Percentiles rank a stretch among this genome's conserved stretches.
Evolutionary conservation across 164 flowering plant species (phyloP).

Genomic region (Houttuynia cordata): DNA sequence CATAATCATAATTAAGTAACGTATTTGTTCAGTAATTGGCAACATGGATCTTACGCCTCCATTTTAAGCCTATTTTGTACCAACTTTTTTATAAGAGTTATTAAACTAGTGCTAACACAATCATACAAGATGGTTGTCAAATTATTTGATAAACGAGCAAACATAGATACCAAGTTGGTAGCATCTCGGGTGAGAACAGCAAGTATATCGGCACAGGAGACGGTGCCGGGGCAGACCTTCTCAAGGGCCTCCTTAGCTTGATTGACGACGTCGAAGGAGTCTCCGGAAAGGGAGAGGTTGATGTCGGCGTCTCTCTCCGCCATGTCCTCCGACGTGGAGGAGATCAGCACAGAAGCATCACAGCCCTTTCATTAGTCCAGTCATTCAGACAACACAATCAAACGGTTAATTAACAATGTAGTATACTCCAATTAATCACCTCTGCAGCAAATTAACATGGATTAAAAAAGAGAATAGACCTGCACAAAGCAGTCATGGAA

Average conservation of each 20-base stretch:
- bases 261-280: not conserved
- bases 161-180: constrained; percentile 11
- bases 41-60: too few relatives aligned
- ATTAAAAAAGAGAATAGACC: not conserved
- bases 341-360: constrained; percentile 1
- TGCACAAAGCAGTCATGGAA: constrained; percentile 6
- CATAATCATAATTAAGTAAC: too few relatives aligned
- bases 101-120: too few relatives aligned
- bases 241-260: constrained; percentile 39
- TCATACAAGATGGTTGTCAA: too few relatives aligned
- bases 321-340: not conserved
- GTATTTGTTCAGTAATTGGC: too few relatives aligned
- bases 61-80: too few relatives aligned
- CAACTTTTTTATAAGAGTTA: too few relatives aligned
- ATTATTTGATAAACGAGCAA: too few relatives aligned
- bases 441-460: not conserved
- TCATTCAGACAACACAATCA: not conserved
- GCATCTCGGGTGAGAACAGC: constrained; percentile 63
- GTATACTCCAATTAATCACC: not conserved
- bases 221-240: constrained; percentile 48
- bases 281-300: constrained; percentile 4
- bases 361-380: not conserved
- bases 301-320: constrained; percentile 4
- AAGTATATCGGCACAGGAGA: constrained; percentile 79
- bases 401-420: not conserved